Evolutionary conservation across 2,329 filamentous ascomycete species (phyloP), one percentile per base, ranked within the genome.

Genomic region (Colletotrichum orchidophilum): DNA sequence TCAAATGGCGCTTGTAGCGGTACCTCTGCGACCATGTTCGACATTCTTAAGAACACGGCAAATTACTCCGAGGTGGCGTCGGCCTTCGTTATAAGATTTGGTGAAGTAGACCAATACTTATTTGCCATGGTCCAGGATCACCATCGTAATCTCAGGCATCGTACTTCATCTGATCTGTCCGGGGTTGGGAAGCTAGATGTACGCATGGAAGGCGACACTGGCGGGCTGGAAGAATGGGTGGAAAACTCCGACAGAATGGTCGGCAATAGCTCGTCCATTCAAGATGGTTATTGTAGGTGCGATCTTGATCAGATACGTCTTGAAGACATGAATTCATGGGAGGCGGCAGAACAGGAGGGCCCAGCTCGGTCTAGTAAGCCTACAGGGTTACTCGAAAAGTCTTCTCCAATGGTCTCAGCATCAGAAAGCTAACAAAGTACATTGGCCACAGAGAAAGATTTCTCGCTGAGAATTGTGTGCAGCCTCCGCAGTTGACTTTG

Each of bases 181-280:
- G 52, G 11, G 11, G 31, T 26, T 2, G 58, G 33, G 31, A 76
- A 80, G 59, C 74, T 80, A 15, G 82, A 81, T 35, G 77, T 87
- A 18, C 80, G 82, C 2, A 77, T 83, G 57, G 83, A 82, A 4
- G 83, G 81, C 7, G 71, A 73, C 3, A 85, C 87, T 15, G 88
- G 87, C 35, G 88, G 86, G 1, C 77, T 89, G 5, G 87, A 88
- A 71, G 87, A 90, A 74, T 91, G 87, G 78, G 85, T 84, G 71
- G 78, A 83, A 11, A 77, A 82, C 54, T 75, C 76, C 1, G 75
- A 74, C 42, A 79, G 79, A 63, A 79, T 86, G 18, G 83, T 83
- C 66, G 84, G 85, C 70, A 83, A 86, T 53, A 83, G 84, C 27
- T 77, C 78, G 29, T 82, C 85, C 18, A 75, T 80, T 35, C 74